Evolutionary conservation across 2,329 filamentous ascomycete genomes (phyloP).

Genomic region (Microascus cirrosus): DNA sequence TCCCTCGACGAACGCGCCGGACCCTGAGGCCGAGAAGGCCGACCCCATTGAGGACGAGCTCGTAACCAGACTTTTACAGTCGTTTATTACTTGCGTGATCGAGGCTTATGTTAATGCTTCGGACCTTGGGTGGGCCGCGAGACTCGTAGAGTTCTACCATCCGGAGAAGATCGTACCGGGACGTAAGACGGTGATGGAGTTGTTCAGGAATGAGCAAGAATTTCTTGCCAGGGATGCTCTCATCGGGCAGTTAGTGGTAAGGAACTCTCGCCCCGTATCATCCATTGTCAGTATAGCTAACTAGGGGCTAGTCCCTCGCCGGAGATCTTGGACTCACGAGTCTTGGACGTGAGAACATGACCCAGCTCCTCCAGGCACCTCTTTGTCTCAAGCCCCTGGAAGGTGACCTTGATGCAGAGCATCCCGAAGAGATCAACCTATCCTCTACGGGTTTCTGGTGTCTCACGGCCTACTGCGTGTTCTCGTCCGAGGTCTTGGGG

Average conservation of each 20-base stretch:
- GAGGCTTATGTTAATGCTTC: constrained; percentile 60
- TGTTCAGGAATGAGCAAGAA: constrained; percentile 52
- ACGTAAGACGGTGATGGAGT: constrained; percentile 48
- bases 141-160: constrained; percentile 57
- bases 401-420: constrained; percentile 30
- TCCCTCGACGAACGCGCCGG: constrained; percentile 44
- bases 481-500: constrained; percentile 50
- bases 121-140: constrained; percentile 47
- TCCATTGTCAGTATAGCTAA: background rate
- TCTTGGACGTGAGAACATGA: constrained; percentile 32
- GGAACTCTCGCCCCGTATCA: constrained; percentile 13
- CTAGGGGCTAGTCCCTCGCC: constrained; percentile 42
- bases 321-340: constrained; percentile 47
- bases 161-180: constrained; percentile 53
- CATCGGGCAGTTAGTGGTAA: constrained; percentile 60
- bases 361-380: constrained; percentile 28
- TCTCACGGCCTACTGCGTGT: constrained; percentile 50
- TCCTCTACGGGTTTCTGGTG: constrained; percentile 49
- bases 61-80: constrained; percentile 55
- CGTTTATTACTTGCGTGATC: constrained; percentile 67
- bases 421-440: constrained; percentile 40
- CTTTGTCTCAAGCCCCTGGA: constrained; percentile 33
- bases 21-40: constrained; percentile 44
- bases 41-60: constrained; percentile 48
- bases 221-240: constrained; percentile 52